A percentile compares a stretch with the other conserved stretches of the same genome.
Conservation (phyloP, 208 protist species). For the Zelonia costaricensis region DNA sequence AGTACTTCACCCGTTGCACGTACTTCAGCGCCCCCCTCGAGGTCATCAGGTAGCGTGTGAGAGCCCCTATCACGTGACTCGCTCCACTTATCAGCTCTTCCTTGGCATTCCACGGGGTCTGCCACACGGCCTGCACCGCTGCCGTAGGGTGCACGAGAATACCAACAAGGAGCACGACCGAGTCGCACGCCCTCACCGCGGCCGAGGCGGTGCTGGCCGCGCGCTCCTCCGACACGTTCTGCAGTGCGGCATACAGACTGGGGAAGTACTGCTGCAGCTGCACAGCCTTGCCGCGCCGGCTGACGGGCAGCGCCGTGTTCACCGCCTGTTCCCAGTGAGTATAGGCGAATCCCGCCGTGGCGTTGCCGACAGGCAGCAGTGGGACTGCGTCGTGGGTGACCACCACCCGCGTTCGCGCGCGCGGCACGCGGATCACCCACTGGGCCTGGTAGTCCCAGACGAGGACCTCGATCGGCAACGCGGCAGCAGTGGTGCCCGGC, state of each 20-base stretch:
- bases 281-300: conserved; percentile 4
- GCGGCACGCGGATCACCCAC: neutral
- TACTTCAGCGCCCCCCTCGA: conserved; percentile 1
- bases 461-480: neutral
- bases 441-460: neutral
- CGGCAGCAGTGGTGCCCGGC: too few relatives aligned
- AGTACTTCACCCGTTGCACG: conserved; percentile 2
- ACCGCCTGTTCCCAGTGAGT: conserved; percentile 7
- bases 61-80: neutral
- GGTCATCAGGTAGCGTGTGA: conserved; percentile 21
- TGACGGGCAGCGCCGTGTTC: conserved; percentile 9
- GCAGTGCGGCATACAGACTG: conserved; percentile 2
- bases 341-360: neutral
- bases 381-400: conserved; percentile 12
- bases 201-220: neutral
- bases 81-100: neutral
- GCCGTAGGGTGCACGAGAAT: conserved; percentile 6
- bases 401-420: neutral
- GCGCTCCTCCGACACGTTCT: neutral
- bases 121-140: conserved; percentile 11
- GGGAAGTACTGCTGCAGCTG: conserved; percentile 24
- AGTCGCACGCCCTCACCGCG: conserved; percentile 5
- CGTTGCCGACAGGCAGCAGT: neutral
- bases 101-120: neutral
- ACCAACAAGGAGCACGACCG: conserved; percentile 7